Evolutionary conservation across 306 rosid species (phyloP).

Genomic region (Medicago arabica): DNA sequence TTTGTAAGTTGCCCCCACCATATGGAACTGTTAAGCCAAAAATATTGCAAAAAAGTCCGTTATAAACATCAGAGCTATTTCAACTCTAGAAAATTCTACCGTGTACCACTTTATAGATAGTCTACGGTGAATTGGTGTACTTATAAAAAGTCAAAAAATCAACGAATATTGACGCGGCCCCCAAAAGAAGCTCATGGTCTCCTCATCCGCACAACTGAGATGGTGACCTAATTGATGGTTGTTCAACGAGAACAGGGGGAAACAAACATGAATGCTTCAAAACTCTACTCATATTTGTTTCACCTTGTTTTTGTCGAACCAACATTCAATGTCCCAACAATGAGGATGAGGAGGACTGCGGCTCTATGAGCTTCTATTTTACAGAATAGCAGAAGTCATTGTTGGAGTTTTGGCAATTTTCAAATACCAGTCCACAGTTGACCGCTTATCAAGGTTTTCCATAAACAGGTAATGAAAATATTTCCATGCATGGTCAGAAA

Average conservation of each 20-base stretch:
- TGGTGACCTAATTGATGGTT: neutral
- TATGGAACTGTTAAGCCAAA: constrained; percentile 74
- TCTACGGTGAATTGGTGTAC: neutral
- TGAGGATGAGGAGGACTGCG: neutral
- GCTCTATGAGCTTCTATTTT: neutral
- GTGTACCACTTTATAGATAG: neutral
- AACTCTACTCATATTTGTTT: constrained; percentile 1
- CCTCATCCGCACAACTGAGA: neutral
- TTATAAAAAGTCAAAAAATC: neutral
- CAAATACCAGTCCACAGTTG: neutral
- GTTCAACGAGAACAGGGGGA: neutral
- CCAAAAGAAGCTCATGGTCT: neutral
- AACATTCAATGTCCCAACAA: neutral
- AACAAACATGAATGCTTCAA: constrained; percentile 4
- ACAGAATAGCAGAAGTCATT: neutral
- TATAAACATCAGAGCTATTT: constrained; percentile 31
- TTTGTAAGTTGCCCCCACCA: constrained; percentile 94
- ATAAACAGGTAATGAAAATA: neutral
- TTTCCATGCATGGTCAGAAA: neutral
- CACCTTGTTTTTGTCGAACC: neutral
- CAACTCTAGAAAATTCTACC: neutral
- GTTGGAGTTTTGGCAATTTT: neutral
- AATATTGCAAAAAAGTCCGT: constrained; percentile 30
- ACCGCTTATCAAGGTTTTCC: constrained; percentile 3
- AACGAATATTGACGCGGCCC: neutral